Evolutionary conservation across 768 basidiomycete genomes (phyloP).

Genomic region (Collybia mongolica): DNA sequence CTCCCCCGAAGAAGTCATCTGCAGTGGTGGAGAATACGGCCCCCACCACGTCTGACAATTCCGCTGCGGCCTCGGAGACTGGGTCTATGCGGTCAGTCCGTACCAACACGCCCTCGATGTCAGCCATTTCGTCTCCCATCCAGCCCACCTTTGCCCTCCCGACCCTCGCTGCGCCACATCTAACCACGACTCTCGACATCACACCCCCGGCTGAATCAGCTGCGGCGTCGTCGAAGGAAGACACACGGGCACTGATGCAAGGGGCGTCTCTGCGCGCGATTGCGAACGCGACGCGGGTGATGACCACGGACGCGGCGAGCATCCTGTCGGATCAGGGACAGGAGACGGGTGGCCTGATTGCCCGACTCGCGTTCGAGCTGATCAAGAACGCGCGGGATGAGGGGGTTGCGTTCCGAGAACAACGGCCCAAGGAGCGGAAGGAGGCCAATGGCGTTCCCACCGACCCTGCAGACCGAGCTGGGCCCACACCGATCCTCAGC

Average conservation of each 20-base stretch:
- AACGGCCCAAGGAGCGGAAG: conserved; percentile 44
- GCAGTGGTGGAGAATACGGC: conserved; percentile 9
- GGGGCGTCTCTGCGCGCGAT: conserved; percentile 75
- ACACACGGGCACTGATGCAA: conserved; percentile 42
- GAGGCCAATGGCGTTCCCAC: no score
- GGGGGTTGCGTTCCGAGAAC: conserved; percentile 44
- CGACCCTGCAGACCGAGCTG: conserved; percentile 25
- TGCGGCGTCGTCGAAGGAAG: conserved; percentile 15
- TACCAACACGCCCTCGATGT: conserved; percentile 17
- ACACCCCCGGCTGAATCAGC: background rate
- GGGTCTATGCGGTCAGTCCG: conserved; percentile 32
- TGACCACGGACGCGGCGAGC: conserved; percentile 76
- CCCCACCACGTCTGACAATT: background rate
- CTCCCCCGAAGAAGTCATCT: conserved; percentile 25
- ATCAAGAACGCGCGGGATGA: conserved; percentile 69
- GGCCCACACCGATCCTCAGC: conserved; percentile 43
- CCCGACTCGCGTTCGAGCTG: conserved; percentile 63
- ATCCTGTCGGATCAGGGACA: conserved; percentile 70
- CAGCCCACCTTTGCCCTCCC: conserved; percentile 34
- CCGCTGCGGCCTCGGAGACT: conserved; percentile 23
- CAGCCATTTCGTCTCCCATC: conserved; percentile 38
- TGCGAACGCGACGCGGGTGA: conserved; percentile 81
- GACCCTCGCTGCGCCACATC: conserved; percentile 39
- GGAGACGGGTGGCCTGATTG: conserved; percentile 62
- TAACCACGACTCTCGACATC: conserved; percentile 40